phyloP scores from a whole-genome alignment of 495 filamentous ascomycete species.

The Monascus purpureus region DNA sequence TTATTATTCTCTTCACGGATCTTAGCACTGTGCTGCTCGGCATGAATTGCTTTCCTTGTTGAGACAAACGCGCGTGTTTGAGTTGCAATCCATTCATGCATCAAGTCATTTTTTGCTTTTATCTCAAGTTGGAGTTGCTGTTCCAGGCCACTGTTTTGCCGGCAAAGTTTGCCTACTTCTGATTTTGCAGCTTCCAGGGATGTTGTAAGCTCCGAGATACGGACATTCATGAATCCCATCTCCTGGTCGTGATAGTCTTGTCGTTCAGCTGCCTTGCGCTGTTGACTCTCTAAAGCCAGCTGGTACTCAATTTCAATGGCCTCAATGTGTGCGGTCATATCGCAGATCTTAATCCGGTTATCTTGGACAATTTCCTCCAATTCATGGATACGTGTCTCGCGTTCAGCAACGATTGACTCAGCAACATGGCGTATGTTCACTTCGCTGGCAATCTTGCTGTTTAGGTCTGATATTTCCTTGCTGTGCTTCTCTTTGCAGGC shows the following conservation, averaged over 20 bases:
- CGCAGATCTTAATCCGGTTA: constrained; percentile 22
- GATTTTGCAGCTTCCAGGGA: constrained; percentile 17
- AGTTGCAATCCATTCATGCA: constrained; percentile 27
- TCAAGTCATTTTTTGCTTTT: constrained; percentile 21
- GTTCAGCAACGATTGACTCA: constrained; percentile 19
- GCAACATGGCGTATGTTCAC: constrained; percentile 19
- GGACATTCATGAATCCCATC: constrained; percentile 23
- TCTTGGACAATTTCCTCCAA: constrained; percentile 23
- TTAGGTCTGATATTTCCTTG: constrained; percentile 26
- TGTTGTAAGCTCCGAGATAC: constrained; percentile 23
- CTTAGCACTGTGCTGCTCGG: constrained; percentile 24
- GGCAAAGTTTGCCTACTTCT: constrained; percentile 19
- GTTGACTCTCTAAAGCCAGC: constrained; percentile 10
- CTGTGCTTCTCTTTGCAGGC: constrained; percentile 14
- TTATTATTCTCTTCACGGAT: constrained; percentile 28
- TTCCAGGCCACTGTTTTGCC: constrained; percentile 21
- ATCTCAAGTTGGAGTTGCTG: constrained; percentile 20
- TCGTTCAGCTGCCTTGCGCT: constrained; percentile 17
- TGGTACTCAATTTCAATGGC: constrained; percentile 19
- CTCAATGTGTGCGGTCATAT: constrained; percentile 19
- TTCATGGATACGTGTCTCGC: constrained; percentile 22
- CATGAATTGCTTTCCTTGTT: constrained; percentile 25
- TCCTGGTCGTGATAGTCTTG: constrained; percentile 29
- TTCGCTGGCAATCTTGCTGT: constrained; percentile 22
- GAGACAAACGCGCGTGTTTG: constrained; percentile 22